A percentile compares a stretch with the other conserved stretches of the same genome.
These are phyloP conservation scores for Saccharomyces hybrid DNA, from an alignment of 1,139 yeast genomes.

Conservation along the genomic window DNA sequence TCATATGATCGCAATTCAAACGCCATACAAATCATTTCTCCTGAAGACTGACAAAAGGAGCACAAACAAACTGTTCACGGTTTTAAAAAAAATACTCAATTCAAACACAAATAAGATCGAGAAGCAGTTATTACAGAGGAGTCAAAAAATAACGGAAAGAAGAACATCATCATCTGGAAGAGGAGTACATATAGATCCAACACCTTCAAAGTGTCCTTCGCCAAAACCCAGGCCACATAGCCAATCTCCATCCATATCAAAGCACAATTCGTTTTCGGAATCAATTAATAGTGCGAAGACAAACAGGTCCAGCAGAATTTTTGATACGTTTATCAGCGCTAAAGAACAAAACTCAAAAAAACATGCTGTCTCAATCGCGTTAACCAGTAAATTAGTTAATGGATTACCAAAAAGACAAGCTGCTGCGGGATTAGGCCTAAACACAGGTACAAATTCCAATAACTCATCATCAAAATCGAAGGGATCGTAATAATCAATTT, in stretches of 20 bases:
- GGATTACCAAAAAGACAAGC: slow-evolving; percentile 30
- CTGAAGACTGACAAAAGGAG: slow-evolving; percentile 15
- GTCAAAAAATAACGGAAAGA: not conserved
- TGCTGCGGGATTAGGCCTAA: slow-evolving; percentile 20
- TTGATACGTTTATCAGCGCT: slow-evolving; percentile 30
- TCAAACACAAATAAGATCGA: slow-evolving; percentile 16
- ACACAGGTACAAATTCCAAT: slow-evolving; percentile 3
- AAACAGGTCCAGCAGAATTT: slow-evolving; percentile 21
- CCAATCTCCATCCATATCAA: slow-evolving; percentile 1
- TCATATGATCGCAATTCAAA: slow-evolving; percentile 21
- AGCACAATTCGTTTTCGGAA: slow-evolving; percentile 2
- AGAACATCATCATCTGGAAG: not conserved
- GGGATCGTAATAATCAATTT: not conserved
- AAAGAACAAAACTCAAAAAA: slow-evolving; percentile 25
- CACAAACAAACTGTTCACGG: slow-evolving; percentile 21
- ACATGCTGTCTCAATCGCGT: slow-evolving; percentile 23
- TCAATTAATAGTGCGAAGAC: not conserved
- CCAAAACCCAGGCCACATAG: slow-evolving; percentile 2
- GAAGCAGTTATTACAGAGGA: slow-evolving; percentile 4
- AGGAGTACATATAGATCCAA: not conserved
- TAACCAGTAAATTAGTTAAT: slow-evolving; percentile 28
- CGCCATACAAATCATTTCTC: slow-evolving; percentile 29
- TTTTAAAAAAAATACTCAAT: slow-evolving; percentile 20
- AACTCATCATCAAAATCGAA: slow-evolving; percentile 5
- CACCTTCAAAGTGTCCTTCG: slow-evolving; percentile 4